phyloP scores from a whole-genome alignment of 345 rosid species.

The Salix purpurea region DNA sequence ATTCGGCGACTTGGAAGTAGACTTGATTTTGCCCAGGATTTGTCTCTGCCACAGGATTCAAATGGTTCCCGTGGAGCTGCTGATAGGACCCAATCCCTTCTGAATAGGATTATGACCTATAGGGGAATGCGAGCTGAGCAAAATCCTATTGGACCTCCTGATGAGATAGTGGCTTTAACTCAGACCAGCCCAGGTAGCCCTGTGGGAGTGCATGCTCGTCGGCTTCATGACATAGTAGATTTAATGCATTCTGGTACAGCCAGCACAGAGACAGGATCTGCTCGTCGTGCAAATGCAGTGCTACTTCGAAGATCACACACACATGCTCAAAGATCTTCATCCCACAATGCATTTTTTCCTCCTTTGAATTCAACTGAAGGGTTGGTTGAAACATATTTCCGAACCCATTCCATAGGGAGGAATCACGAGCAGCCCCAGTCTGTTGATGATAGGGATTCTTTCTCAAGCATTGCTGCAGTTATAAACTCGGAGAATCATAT shows the following conservation, averaged over 20 bases:
- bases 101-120: slow-evolving; percentile 63
- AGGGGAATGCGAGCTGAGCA: slow-evolving; percentile 77
- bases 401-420: slow-evolving; percentile 50
- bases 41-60: slow-evolving; percentile 24
- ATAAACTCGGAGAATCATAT: slow-evolving; percentile 82
- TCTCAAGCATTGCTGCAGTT: slow-evolving; percentile 81
- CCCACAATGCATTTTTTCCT: slow-evolving; percentile 40
- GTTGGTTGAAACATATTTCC: slow-evolving; percentile 50
- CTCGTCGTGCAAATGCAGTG: slow-evolving; percentile 17
- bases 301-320: slow-evolving; percentile 57
- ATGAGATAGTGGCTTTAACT: slow-evolving; percentile 47
- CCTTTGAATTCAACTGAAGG: slow-evolving; percentile 56
- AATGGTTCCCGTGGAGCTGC: slow-evolving; percentile 36
- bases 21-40: slow-evolving; percentile 53
- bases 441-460: slow-evolving; percentile 85
- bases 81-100: slow-evolving; percentile 44
- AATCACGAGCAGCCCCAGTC: slow-evolving; percentile 66
- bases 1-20: slow-evolving; percentile 72
- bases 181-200: slow-evolving; percentile 46
- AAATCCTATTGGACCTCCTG: slow-evolving; percentile 37
- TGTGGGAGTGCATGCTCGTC: slow-evolving; percentile 43
- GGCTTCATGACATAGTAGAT: slow-evolving; percentile 28
- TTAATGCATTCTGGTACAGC: neutral
- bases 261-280: neutral
- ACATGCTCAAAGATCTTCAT: slow-evolving; percentile 44